phyloP scores from a whole-genome alignment of 2,329 filamentous ascomycete species.

The Aspergillus sergii region DNA sequence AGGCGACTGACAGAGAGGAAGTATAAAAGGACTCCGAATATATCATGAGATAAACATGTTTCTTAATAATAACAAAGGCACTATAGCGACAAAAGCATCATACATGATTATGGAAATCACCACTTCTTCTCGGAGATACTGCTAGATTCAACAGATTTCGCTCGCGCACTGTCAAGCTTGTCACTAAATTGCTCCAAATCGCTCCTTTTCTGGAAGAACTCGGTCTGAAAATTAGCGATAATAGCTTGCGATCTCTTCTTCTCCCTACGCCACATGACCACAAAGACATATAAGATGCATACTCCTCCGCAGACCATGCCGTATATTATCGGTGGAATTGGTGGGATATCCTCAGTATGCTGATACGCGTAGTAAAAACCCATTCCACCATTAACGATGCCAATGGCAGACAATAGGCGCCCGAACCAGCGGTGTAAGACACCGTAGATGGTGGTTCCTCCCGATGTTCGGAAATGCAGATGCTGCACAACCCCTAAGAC shows the following conservation, averaged over 20 bases:
- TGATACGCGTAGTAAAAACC: slow-evolving; percentile 51
- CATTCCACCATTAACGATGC: slow-evolving; percentile 58
- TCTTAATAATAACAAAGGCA: too few species aligned
- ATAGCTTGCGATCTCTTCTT: neutral
- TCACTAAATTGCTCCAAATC: neutral
- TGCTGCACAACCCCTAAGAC: slow-evolving; percentile 55
- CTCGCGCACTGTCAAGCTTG: neutral
- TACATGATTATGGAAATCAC: neutral
- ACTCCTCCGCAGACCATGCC: slow-evolving; percentile 52
- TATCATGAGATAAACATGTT: too few species aligned
- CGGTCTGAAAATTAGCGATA: neutral
- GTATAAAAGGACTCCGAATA: too few species aligned
- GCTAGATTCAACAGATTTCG: neutral
- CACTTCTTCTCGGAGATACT: neutral
- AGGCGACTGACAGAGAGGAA: neutral
- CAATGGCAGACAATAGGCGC: slow-evolving; percentile 50
- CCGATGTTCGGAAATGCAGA: slow-evolving; percentile 49
- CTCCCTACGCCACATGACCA: slow-evolving; percentile 10
- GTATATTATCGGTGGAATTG: slow-evolving; percentile 48
- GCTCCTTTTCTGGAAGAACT: neutral
- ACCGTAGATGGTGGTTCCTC: slow-evolving; percentile 48
- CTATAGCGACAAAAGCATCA: neutral
- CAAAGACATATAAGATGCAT: slow-evolving; percentile 43
- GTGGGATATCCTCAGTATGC: slow-evolving; percentile 34
- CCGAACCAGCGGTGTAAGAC: slow-evolving; percentile 57